Base-by-base conservation (phyloP, 2,329 filamentous ascomycete species). In the Claviceps spartinae region DNA sequence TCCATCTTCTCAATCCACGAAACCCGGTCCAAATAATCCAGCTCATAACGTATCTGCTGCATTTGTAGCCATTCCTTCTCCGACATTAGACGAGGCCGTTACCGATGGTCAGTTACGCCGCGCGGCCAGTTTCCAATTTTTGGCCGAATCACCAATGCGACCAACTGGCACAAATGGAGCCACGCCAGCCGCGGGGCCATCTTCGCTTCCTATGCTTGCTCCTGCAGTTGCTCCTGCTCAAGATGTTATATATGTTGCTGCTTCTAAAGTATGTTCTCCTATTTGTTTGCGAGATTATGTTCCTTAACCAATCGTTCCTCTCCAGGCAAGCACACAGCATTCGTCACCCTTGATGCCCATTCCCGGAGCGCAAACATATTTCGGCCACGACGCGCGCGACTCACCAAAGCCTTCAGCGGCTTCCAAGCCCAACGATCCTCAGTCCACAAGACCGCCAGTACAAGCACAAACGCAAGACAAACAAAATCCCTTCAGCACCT, bases 321-420 rank as follows among this genome's bases (percentile, higher is more conserved):
- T 18, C 20, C 13, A 47, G 47, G n/a, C 37, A 49, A 44, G 7
- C 14, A 41, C 9, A 42, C 54, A 43, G n/a, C 36, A 47, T n/a
- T 54, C 55, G 9, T 46, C 58, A 16, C 54, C 54, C 1, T 66
- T 65, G 8, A 55, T 65, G 53, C 68, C 68, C 4, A 62, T 70
- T 30, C 55, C 58, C 11, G 63, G 68, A 41, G 58, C 67, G 18
- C 65, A 69, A 47, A 70, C 68, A 2, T 69, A 61, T 52, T 68
- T 72, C 54, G 63, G 63, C 44, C 53, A 50, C 22, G 44, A 44
- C 13, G 4, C 45, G 46, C 45, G 52, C 30, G 38, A 9, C 16
- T n/a, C 50, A 20, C 16, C 46, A 24, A 48, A 45, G n/a, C 7
- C 37, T n/a, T 36, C n/a, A 26, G 30, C 9, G 44, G 30, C 50